Conservation (phyloP, 2,329 filamentous ascomycete genomes). For the Apiospora sp. region DNA sequence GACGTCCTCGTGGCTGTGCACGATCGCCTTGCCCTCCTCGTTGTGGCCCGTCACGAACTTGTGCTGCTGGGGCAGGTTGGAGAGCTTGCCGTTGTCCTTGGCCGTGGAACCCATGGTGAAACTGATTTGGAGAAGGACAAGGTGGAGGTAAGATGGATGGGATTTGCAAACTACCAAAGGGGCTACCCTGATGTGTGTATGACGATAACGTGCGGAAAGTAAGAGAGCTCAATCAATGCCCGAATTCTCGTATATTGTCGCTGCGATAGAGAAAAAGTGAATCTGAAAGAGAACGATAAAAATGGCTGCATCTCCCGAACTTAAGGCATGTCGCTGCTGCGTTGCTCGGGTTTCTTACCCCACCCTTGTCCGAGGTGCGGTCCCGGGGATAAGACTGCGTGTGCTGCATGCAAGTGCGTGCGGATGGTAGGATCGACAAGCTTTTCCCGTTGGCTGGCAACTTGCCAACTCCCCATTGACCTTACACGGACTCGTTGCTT, state of each 20-base stretch:
- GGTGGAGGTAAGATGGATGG: neutral
- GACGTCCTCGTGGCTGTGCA: constrained; percentile 42
- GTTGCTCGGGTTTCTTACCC: constrained; percentile 1
- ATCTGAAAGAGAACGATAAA: neutral
- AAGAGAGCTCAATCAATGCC: neutral
- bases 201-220: neutral
- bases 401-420: neutral
- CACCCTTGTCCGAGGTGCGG: neutral
- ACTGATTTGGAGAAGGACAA: too few species aligned
- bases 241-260: neutral
- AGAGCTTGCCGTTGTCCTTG: constrained; percentile 16
- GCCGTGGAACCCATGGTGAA: constrained; percentile 10
- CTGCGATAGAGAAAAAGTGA: neutral
- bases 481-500: neutral
- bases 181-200: constrained; percentile 1
- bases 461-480: neutral
- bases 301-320: constrained; percentile 10
- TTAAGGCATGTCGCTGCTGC: neutral
- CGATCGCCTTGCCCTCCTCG: constrained; percentile 43
- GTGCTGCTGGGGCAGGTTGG: constrained; percentile 33
- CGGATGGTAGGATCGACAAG: constrained; percentile 8
- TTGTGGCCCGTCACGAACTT: constrained; percentile 41
- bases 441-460: constrained; percentile 1
- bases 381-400: neutral
- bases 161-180: neutral